A percentile compares a stretch with the other conserved stretches of the same genome.
These are phyloP conservation scores for Phytophthora pini DNA, from an alignment of 352 stramenopile species.

Conservation along the genomic window DNA sequence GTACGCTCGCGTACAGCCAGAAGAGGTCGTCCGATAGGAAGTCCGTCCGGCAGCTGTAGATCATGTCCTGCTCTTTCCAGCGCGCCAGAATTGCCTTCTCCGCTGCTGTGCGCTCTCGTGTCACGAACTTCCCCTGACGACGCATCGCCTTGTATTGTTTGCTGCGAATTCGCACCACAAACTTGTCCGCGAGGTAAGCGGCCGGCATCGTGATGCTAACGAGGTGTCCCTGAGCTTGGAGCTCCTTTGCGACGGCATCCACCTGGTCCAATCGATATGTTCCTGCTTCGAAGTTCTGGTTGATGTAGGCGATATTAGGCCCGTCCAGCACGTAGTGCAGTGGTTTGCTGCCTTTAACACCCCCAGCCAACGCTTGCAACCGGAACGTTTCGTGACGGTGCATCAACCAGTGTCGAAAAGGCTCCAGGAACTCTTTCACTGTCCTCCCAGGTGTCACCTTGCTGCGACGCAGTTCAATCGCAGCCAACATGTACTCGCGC, in stretches of 20 bases:
- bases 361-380: slow-evolving; percentile 32
- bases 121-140: slow-evolving; percentile 55
- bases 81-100: slow-evolving; percentile 69
- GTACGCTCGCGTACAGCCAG: slow-evolving; percentile 96
- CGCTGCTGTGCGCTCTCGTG: slow-evolving; percentile 50
- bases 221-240: slow-evolving; percentile 77
- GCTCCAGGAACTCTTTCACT: slow-evolving; percentile 64
- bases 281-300: slow-evolving; percentile 95
- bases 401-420: slow-evolving; percentile 76
- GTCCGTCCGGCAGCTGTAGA: slow-evolving; percentile 92
- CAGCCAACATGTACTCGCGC: slow-evolving; percentile 49
- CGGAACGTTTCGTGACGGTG: slow-evolving; percentile 38
- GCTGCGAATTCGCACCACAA: slow-evolving; percentile 65
- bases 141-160: slow-evolving; percentile 54
- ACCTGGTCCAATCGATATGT: slow-evolving; percentile 96
- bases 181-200: slow-evolving; percentile 70
- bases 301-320: slow-evolving; percentile 98
- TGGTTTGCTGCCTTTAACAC: slow-evolving; percentile 24
- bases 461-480: slow-evolving; percentile 65
- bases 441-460: slow-evolving; percentile 43
- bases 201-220: slow-evolving; percentile 84
- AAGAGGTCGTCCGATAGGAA: slow-evolving; percentile 96
- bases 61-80: slow-evolving; percentile 78
- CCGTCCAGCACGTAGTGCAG: slow-evolving; percentile 95
- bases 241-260: slow-evolving; percentile 89